Conservation (phyloP, 441 rosid species). For the Codiaeum variegatum region DNA sequence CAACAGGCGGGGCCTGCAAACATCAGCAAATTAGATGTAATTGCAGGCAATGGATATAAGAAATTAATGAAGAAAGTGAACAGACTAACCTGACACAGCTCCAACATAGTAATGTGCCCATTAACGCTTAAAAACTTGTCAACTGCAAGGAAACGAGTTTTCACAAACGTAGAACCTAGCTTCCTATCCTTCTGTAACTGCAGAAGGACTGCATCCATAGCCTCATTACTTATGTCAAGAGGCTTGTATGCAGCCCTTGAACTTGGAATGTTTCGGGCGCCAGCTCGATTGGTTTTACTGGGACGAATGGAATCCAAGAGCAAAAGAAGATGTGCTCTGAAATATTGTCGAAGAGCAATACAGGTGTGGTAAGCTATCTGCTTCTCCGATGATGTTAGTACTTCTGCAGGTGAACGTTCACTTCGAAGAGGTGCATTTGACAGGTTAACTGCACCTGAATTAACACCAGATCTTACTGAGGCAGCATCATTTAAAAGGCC, state of each 20-base stretch:
- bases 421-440: conserved; percentile 47
- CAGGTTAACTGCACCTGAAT: conserved; percentile 49
- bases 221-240: conserved; percentile 94
- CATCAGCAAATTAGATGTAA: conserved; percentile 21
- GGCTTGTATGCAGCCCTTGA: conserved; percentile 91
- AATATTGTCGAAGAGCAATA: conserved; percentile 94
- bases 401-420: conserved; percentile 84
- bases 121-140: conserved; percentile 68
- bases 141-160: conserved; percentile 83
- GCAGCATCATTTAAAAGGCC: conserved; percentile 82
- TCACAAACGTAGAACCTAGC: conserved; percentile 87
- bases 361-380: conserved; percentile 93
- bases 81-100: conserved; percentile 82
- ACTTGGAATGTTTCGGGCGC: conserved; percentile 65
- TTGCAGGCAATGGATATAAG: conserved; percentile 1
- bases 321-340: conserved; percentile 92
- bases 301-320: conserved; percentile 93
- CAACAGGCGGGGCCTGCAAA: conserved; percentile 90
- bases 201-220: conserved; percentile 79
- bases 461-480: conserved; percentile 85
- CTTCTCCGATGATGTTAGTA: conserved; percentile 86
- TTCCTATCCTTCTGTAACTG: conserved; percentile 95
- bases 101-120: conserved; percentile 91
- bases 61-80: conserved; percentile 9
- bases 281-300: conserved; percentile 68